Evolutionary conservation across 2,329 filamentous ascomycete genomes (phyloP).

Genomic region (Cladosporium oxysporum): DNA sequence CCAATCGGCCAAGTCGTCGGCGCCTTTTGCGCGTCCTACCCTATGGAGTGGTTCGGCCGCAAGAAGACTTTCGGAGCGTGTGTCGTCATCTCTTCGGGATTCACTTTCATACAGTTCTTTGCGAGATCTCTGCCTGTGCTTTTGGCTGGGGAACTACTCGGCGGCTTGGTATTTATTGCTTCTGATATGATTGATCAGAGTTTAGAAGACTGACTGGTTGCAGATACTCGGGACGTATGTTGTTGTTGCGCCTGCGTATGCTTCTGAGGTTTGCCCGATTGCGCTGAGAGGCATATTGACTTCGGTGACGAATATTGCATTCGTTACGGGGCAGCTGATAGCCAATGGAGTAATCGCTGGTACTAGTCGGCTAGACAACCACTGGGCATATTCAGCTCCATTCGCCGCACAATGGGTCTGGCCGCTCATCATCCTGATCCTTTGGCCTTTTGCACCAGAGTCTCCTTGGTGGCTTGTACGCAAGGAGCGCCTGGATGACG

Average conservation of each 20-base stretch:
- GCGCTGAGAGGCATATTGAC: conserved; percentile 60
- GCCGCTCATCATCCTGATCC: conserved; percentile 41
- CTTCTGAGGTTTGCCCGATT: conserved; percentile 64
- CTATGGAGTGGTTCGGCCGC: conserved; percentile 38
- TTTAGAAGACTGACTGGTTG: neutral
- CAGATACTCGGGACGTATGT: conserved; percentile 50
- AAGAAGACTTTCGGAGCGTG: conserved; percentile 37
- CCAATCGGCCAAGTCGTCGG: conserved; percentile 60
- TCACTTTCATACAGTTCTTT: conserved; percentile 66
- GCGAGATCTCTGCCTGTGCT: conserved; percentile 57
- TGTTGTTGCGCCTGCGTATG: conserved; percentile 61
- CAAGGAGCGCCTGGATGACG: conserved; percentile 38
- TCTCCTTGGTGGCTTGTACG: conserved; percentile 44
- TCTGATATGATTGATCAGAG: neutral
- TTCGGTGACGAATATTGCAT: conserved; percentile 63
- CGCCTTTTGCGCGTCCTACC: conserved; percentile 46
- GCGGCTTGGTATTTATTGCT: conserved; percentile 60
- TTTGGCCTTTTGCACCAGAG: conserved; percentile 42
- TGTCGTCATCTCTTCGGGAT: conserved; percentile 45
- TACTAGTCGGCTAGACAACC: conserved; percentile 33
- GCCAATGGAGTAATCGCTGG: conserved; percentile 45
- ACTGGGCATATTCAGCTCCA: conserved; percentile 47
- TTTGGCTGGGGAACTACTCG: conserved; percentile 62
- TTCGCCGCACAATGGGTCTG: conserved; percentile 51
- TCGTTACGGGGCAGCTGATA: conserved; percentile 63